These are phyloP conservation scores for Mortierella sp. DNA, from an alignment of 371 early-diverging fungal genomes.

Conservation along the genomic window DNA sequence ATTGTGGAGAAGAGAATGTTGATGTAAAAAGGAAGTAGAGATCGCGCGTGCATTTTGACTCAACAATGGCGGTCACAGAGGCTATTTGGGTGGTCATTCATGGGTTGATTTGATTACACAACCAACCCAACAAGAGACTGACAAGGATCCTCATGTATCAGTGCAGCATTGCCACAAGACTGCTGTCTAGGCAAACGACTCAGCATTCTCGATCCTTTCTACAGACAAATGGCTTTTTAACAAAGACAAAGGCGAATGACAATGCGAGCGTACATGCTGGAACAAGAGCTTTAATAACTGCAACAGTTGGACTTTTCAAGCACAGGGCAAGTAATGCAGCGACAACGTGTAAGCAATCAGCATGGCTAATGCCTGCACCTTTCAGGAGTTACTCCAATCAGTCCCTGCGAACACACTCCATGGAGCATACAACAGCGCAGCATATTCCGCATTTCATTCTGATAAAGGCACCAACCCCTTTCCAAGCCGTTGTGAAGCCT, in stretches of 20 bases:
- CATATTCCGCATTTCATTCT: constrained; percentile 15
- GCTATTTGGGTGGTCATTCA: no score
- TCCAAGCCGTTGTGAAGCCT: constrained; percentile 37
- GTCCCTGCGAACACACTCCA: background rate
- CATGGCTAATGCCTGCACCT: background rate
- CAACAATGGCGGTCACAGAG: background rate
- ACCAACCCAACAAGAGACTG: background rate
- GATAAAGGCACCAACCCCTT: constrained; percentile 25
- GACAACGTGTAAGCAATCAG: no score
- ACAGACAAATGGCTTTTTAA: background rate
- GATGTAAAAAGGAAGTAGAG: background rate
- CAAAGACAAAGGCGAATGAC: background rate
- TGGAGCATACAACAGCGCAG: constrained; percentile 2
- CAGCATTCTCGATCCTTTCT: background rate
- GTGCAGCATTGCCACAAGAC: background rate
- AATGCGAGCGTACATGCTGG: background rate
- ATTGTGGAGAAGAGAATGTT: background rate
- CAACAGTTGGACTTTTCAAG: background rate
- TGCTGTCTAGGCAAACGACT: background rate
- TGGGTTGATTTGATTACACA: no score
- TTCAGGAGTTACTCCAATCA: constrained; percentile 10
- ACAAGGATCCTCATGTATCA: background rate
- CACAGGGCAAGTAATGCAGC: background rate
- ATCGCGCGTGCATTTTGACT: background rate
- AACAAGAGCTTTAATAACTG: background rate